Base-by-base conservation (phyloP, 2,329 filamentous ascomycete genomes). In the Cordyceps farinosa region DNA sequence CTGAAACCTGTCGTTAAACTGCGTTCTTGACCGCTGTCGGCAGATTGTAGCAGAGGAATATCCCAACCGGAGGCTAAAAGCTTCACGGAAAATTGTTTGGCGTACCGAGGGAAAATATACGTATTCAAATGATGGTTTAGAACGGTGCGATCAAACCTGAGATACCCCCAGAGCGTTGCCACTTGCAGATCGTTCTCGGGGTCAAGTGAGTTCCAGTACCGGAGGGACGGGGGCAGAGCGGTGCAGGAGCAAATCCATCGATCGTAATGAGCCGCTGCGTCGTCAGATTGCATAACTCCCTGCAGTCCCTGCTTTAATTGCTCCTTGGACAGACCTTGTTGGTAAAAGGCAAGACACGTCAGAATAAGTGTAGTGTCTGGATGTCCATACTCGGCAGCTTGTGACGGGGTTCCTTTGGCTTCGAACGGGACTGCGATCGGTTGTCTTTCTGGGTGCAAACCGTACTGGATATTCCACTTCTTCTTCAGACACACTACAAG, bases 51-150 rank as follows among this genome's bases (percentile, higher is more conserved):
- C 0, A 86, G 69, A 0, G 86, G 85, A 1, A 91, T 75, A 66
- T 91, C 88, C 88, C 88, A 91, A 0, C 85, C 87, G 0, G 85
- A 89, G 0, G 85, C 82, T 40, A 87, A 84, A 0, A 91, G 72
- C 65, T 90, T 90, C 10, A 81, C 70, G 0, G 77, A 76, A 65
- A 90, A 91, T 57, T 90, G 83, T 51, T 86, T 88, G 0, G 87
- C 86, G 64, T 90, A 82, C 1, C 74, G 74, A 0, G 88, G 86
- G 60, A 91, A 91, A 0, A 90, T 86, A 62, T 88, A 84, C 1
- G 81, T 82, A 58, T 86, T 85, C 40, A 89, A 65, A 65, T 82
- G 90, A 64, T 86, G 84, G 56, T 91, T 82, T 1, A 89, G 76
- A 0, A 82, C 80, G 0, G 76, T 72, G 5, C 80, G 79, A 2